Evolutionary conservation across 2,329 filamentous ascomycete genomes (phyloP).

Genomic region (Diaporthe batatas): DNA sequence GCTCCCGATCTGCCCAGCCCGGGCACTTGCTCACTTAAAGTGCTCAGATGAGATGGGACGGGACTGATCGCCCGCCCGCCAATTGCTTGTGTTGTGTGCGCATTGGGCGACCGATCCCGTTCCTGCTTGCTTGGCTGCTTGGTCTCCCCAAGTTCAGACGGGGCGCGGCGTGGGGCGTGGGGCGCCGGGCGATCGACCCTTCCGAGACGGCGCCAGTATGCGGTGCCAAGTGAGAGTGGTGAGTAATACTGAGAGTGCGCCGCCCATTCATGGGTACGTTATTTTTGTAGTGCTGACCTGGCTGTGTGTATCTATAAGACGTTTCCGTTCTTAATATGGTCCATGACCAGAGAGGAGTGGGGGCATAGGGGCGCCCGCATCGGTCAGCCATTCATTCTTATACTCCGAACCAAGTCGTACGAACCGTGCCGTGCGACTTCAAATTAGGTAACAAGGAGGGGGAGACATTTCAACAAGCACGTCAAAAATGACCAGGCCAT

Average conservation of each 20-base stretch:
- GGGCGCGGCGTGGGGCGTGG: neutral
- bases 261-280: neutral
- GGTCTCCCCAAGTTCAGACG: constrained; percentile 6
- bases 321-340: neutral
- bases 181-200: constrained; percentile 25
- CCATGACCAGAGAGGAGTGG: neutral
- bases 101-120: neutral
- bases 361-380: neutral
- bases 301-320: neutral
- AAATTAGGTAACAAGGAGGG: too few species aligned
- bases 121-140: neutral
- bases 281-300: neutral
- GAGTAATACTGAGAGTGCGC: too few species aligned
- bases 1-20: constrained; percentile 8
- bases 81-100: too few species aligned
- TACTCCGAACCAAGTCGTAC: neutral
- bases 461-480: neutral
- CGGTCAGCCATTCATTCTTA: neutral
- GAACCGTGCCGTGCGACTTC: neutral
- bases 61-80: too few species aligned
- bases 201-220: constrained; percentile 18
- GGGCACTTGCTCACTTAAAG: too few species aligned
- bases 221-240: too few species aligned
- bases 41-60: too few species aligned
- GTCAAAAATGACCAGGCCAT: neutral